Conservation (phyloP, 1,139 yeast genomes). For the Scheffersomyces segobiensis region DNA sequence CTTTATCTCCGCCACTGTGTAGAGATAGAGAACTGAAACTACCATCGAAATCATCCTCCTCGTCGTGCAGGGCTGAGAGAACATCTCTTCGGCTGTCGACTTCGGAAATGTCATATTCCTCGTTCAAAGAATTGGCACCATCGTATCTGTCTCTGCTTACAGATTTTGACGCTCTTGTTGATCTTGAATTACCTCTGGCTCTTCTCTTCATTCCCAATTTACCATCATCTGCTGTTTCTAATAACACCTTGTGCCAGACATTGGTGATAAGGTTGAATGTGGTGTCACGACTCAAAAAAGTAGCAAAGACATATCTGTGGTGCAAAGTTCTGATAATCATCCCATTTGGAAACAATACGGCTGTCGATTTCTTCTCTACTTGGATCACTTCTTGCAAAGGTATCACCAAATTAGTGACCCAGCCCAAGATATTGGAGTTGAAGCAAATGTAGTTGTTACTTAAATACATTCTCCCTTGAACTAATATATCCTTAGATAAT, state of each 20-base stretch:
- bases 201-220: constrained; percentile 2
- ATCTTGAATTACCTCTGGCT: constrained; percentile 11
- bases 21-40: constrained; percentile 2
- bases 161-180: constrained; percentile 10
- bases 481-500: constrained; percentile 63
- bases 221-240: constrained; percentile 24
- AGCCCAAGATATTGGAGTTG: constrained; percentile 72
- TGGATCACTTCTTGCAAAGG: constrained; percentile 71
- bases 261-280: constrained; percentile 61
- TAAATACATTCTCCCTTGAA: constrained; percentile 71
- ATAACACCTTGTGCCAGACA: constrained; percentile 56
- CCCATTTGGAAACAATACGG: constrained; percentile 74
- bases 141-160: constrained; percentile 8
- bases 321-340: constrained; percentile 70
- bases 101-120: constrained; percentile 2
- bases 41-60: constrained; percentile 5
- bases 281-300: constrained; percentile 66
- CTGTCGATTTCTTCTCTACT: constrained; percentile 71
- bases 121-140: constrained; percentile 3
- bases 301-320: constrained; percentile 71
- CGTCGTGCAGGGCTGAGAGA: constrained; percentile 8
- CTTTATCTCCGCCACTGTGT: neutral
- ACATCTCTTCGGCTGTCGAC: constrained; percentile 4
- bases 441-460: constrained; percentile 63
- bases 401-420: constrained; percentile 67